Conservation (phyloP, 352 stramenopile species). For the Phytophthora pinifolia region DNA sequence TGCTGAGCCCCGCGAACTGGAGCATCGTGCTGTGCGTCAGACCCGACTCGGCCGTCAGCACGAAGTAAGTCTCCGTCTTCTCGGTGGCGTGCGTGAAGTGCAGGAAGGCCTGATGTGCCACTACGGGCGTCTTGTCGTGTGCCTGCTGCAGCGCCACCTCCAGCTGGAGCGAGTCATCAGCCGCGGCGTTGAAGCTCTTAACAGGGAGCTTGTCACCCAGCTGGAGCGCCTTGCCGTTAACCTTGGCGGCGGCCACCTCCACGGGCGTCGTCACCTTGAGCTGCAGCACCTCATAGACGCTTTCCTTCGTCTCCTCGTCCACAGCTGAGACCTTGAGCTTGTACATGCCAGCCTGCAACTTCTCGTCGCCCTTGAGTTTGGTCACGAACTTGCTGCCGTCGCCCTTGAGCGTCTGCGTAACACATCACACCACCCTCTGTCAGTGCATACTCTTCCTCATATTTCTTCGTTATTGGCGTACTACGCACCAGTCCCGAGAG, state of each 20-base stretch:
- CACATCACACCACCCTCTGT: background rate
- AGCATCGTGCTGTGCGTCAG: slow-evolving; percentile 46
- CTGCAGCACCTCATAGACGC: slow-evolving; percentile 60
- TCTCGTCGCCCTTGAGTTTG: slow-evolving; percentile 39
- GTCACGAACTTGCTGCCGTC: slow-evolving; percentile 63
- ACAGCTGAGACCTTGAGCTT: slow-evolving; percentile 74
- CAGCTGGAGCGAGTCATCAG: slow-evolving; percentile 55
- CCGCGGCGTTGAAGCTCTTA: slow-evolving; percentile 57
- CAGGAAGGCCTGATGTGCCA: slow-evolving; percentile 79
- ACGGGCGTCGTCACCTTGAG: slow-evolving; percentile 79
- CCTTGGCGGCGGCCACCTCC: slow-evolving; percentile 44
- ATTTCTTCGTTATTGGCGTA: too few relatives aligned
- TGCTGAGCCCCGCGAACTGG: slow-evolving; percentile 67
- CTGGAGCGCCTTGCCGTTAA: slow-evolving; percentile 57
- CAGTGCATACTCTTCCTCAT: background rate
- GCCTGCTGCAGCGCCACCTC: slow-evolving; percentile 59
- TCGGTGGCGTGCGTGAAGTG: slow-evolving; percentile 60
- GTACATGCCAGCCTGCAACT: slow-evolving; percentile 68
- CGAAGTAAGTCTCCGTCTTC: slow-evolving; percentile 75
- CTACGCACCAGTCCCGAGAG: slow-evolving; percentile 57
- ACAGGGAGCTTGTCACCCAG: slow-evolving; percentile 54
- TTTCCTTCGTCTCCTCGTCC: slow-evolving; percentile 43
- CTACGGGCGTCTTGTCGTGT: slow-evolving; percentile 54
- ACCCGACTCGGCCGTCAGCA: slow-evolving; percentile 45
- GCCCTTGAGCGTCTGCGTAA: slow-evolving; percentile 54